Conservation (phyloP, 495 filamentous ascomycete genomes). For the Aspergillus carlsbadensis region DNA sequence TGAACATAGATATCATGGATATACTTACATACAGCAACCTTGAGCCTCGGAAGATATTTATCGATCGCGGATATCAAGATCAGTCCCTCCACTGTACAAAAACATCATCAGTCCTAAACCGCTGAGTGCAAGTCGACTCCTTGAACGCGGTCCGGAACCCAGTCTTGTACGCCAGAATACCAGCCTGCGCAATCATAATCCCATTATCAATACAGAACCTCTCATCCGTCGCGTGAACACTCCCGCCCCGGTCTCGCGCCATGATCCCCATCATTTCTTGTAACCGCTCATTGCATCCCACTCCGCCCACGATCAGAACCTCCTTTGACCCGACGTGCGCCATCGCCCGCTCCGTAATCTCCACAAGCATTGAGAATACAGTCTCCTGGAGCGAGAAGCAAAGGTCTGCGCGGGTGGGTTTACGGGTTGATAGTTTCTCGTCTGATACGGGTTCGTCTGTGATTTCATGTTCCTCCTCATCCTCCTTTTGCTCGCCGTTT, state of each 20-base stretch:
- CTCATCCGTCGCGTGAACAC: conserved; percentile 92
- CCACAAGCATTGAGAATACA: conserved; percentile 92
- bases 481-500: conserved; percentile 35
- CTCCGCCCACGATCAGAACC: conserved; percentile 94
- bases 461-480: conserved; percentile 21
- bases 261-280: conserved; percentile 99
- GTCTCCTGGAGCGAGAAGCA: conserved; percentile 97
- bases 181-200: conserved; percentile 99
- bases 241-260: conserved; percentile 87
- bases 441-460: conserved; percentile 7
- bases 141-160: conserved; percentile 74
- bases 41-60: neutral
- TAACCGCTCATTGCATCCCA: conserved; percentile 93
- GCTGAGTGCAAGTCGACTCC: conserved; percentile 87
- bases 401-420: conserved; percentile 78
- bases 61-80: conserved; percentile 3
- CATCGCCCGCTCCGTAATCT: conserved; percentile 98
- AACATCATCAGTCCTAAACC: conserved; percentile 94
- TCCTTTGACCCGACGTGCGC: conserved; percentile 89
- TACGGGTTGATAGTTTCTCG: conserved; percentile 32
- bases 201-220: conserved; percentile 99
- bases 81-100: conserved; percentile 85
- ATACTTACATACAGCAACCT: neutral
- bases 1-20: neutral
- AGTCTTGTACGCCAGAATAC: conserved; percentile 76